Conservation (phyloP, 2,329 filamentous ascomycete genomes). For the Colletotrichum lindemuthianum region DNA sequence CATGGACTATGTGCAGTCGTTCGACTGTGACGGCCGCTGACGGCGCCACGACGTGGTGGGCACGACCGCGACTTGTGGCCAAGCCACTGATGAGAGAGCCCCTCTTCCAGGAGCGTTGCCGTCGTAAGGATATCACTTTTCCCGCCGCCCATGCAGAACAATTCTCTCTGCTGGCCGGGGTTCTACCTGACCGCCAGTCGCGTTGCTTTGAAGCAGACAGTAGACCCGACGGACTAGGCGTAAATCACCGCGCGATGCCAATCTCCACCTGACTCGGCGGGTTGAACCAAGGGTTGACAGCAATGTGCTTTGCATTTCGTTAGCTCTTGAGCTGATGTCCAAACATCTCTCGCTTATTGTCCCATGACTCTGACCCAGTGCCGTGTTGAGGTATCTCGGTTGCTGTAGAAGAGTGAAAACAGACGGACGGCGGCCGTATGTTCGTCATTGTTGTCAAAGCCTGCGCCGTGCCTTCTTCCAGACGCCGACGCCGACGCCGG, state of each 20-base stretch:
- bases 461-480: slow-evolving; percentile 28
- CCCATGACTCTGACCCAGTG: slow-evolving; percentile 20
- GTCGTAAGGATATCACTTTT: slow-evolving; percentile 7
- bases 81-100: not conserved
- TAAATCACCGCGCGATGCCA: not conserved
- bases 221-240: slow-evolving; percentile 13
- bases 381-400: slow-evolving; percentile 34
- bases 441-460: slow-evolving; percentile 21
- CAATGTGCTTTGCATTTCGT: slow-evolving; percentile 32
- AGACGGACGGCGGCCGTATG: slow-evolving; percentile 25
- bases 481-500: slow-evolving; percentile 12
- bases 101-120: slow-evolving; percentile 1
- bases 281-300: slow-evolving; percentile 9
- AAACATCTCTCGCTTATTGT: slow-evolving; percentile 11
- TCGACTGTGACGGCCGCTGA: not conserved
- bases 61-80: slow-evolving; percentile 2
- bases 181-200: slow-evolving; percentile 22
- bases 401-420: slow-evolving; percentile 29
- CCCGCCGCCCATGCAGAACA: not conserved
- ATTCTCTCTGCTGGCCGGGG: not conserved
- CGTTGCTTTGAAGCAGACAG: slow-evolving; percentile 5
- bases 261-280: slow-evolving; percentile 15
- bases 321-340: slow-evolving; percentile 25
- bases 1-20: not conserved
- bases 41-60: not conserved